Base-by-base conservation (phyloP, 169 alveolate genomes). In the Cryptosporidium muris region DNA sequence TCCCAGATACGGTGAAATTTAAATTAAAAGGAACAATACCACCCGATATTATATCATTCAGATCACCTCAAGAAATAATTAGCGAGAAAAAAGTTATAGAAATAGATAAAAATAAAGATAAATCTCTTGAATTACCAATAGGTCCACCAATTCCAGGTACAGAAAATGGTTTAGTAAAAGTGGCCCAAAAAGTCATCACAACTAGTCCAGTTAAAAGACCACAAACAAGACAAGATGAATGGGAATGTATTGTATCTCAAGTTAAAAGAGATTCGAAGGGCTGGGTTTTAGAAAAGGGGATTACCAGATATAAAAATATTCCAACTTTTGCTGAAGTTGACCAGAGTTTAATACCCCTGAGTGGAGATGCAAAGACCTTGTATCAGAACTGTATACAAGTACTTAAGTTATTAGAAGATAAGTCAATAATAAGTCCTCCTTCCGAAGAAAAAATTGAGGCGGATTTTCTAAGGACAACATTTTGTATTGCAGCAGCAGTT, bases 141-240 rank as follows among this genome's bases (percentile, higher is more conserved):
- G 85, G 85, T 0, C 85, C 85, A 34, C 66, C 66, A 42, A 74
- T 74, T 6, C 85, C 85, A 9, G 85, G 85, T 14, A 74, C 85
- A 36, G 85, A 74, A 38, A 43, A 66, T 5, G 74, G 85, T n/a
- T 16, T 74, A 40, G 85, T 58, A 34, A 68, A 68, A 1, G 25
- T 74, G 7, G 40, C 85, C 9, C 85, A 74, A 34, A 25, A 38
- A 5, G 60, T 60, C 9, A 16, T 51, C 3, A 12, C 47, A 9
- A 68, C 54, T 45, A 74, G 6, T 8, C 48, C 16, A 1, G 74
- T 68, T 8, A 1, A 11, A 9, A 74, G 85, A 3, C 85, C 85
- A 40, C 85, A 74, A 60, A 74, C 36, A 58, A 52, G 85, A 4
- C 85, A 74, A 40, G 85, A 74, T 43, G 85, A 74, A 63, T 74